A percentile compares a stretch with the other conserved stretches of the same genome.
phyloP scores from a whole-genome alignment of 2,329 filamentous ascomycete genomes.

The Exophiala oligosperma region DNA sequence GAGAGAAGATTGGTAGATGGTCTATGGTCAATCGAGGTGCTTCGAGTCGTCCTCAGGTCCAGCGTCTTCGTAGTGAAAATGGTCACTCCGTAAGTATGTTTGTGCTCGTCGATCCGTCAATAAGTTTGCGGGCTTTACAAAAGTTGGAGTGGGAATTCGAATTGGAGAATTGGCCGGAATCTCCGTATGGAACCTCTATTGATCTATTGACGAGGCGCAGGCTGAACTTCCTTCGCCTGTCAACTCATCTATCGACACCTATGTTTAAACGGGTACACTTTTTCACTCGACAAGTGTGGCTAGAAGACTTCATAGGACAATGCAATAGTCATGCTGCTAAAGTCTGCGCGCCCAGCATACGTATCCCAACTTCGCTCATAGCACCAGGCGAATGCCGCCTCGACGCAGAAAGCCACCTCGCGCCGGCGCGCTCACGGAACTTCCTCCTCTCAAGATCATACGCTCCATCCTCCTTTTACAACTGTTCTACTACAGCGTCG shows the following conservation, averaged over 20 bases:
- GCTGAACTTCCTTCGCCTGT: too few species aligned
- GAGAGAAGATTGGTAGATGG: background rate
- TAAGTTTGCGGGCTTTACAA: too few species aligned
- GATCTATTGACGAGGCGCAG: too few species aligned
- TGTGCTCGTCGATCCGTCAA: too few species aligned
- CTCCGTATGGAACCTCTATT: too few species aligned
- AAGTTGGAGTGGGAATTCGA: too few species aligned
- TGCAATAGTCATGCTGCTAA: background rate
- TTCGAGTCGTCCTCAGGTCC: background rate
- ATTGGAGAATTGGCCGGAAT: too few species aligned
- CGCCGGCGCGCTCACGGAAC: slow-evolving; percentile 65
- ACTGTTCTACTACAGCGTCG: slow-evolving; percentile 63
- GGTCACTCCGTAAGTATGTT: too few species aligned
- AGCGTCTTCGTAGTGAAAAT: too few species aligned
- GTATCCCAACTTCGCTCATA: slow-evolving; percentile 1
- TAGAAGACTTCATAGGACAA: too few species aligned
- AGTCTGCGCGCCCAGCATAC: background rate
- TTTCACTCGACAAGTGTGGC: too few species aligned
- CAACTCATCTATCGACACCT: background rate
- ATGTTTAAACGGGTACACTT: background rate
- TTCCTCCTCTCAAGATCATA: slow-evolving; percentile 66
- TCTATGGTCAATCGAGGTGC: background rate
- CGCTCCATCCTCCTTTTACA: slow-evolving; percentile 67
- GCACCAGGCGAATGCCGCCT: slow-evolving; percentile 48
- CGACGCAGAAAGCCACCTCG: slow-evolving; percentile 62